A percentile compares a stretch with the other conserved stretches of the same genome.
Evolutionary conservation across 352 stramenopile genomes (phyloP).

Genomic region (Globisporangium lucens): DNA sequence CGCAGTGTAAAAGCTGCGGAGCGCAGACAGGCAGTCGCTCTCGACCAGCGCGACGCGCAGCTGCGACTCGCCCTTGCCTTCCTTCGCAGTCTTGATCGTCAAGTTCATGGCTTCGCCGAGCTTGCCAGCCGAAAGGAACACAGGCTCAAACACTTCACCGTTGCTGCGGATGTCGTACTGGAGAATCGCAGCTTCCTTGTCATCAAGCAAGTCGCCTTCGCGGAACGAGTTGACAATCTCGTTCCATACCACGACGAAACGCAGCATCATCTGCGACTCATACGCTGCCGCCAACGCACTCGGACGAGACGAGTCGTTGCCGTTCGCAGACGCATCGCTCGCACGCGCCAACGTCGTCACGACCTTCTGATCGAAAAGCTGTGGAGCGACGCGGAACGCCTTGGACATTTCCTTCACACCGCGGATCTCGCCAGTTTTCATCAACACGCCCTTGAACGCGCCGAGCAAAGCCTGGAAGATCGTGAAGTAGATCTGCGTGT

Average conservation of each 20-base stretch:
- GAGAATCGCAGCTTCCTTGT: conserved; percentile 75
- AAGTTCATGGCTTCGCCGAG: conserved; percentile 72
- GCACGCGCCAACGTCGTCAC: conserved; percentile 58
- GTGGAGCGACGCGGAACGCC: conserved; percentile 66
- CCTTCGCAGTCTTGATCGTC: conserved; percentile 66
- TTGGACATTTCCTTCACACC: conserved; percentile 73
- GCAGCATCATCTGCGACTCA: conserved; percentile 80
- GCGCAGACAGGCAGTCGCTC: conserved; percentile 76
- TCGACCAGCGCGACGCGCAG: conserved; percentile 73
- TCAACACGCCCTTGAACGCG: conserved; percentile 60
- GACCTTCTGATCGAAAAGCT: conserved; percentile 79
- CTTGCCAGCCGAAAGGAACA: conserved; percentile 84
- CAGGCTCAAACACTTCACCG: conserved; percentile 81
- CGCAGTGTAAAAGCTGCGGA: conserved; percentile 82
- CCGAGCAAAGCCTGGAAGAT: conserved; percentile 69
- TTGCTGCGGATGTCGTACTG: conserved; percentile 86
- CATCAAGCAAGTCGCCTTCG: conserved; percentile 65
- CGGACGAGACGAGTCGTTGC: conserved; percentile 38
- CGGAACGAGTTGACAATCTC: conserved; percentile 83
- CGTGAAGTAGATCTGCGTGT: conserved; percentile 80
- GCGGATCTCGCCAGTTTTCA: conserved; percentile 75
- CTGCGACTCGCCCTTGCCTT: conserved; percentile 78
- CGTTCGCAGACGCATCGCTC: conserved; percentile 45
- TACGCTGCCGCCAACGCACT: conserved; percentile 53
- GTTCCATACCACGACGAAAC: conserved; percentile 81